phyloP scores from a whole-genome alignment of 2,329 filamentous ascomycete genomes.

The Trichoderma brevicompactum region DNA sequence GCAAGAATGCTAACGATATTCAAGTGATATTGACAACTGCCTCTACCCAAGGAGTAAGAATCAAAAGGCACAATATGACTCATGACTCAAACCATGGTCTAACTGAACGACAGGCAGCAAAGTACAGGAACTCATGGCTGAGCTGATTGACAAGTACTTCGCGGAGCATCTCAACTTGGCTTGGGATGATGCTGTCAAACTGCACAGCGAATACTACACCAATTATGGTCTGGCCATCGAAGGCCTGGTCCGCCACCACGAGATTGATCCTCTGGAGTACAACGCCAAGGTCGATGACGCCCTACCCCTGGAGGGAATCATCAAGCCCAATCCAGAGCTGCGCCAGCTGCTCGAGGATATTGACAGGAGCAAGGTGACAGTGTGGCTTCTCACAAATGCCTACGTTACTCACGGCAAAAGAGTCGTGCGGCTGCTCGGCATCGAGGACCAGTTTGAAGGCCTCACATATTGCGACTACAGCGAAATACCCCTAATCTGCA shows the following conservation, averaged over 20 bases:
- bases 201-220: constrained; percentile 92
- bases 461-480: constrained; percentile 94
- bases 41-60: constrained; percentile 82
- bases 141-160: constrained; percentile 72
- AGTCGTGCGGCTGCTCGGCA: constrained; percentile 77
- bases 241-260: constrained; percentile 88
- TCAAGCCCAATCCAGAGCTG: constrained; percentile 76
- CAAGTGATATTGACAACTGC: constrained; percentile 98
- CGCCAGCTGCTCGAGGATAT: constrained; percentile 79
- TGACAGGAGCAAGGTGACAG: constrained; percentile 78
- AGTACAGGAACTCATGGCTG: constrained; percentile 87
- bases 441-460: constrained; percentile 92
- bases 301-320: constrained; percentile 80
- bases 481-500: constrained; percentile 75
- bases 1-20: background rate
- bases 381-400: constrained; percentile 97
- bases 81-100: constrained; percentile 23
- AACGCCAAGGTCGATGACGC: constrained; percentile 95
- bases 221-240: constrained; percentile 98
- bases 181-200: constrained; percentile 76
- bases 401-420: constrained; percentile 85
- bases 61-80: background rate
- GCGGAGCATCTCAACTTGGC: constrained; percentile 72
- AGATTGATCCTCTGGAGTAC: constrained; percentile 94
- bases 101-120: constrained; percentile 61